Evolutionary conservation across 169 alveolate genomes (phyloP), one percentile per base, ranked within the genome.

Genomic region (Plasmodium sp.): DNA sequence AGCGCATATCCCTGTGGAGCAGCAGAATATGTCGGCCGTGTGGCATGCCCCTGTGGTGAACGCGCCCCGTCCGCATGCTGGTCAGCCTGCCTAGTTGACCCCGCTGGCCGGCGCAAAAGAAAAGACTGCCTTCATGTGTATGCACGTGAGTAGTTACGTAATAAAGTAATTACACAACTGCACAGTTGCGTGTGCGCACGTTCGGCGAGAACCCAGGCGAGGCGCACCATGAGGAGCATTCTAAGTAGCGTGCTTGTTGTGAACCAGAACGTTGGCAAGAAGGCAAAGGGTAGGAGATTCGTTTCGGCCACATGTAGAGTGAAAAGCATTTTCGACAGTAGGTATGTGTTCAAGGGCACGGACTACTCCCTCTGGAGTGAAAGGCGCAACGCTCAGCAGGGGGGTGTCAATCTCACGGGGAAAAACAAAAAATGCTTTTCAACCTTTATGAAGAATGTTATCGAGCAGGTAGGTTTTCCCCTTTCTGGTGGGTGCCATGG

Each of bases 371-470:
- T 74, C 54, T 39, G 48, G 41, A 81, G 67, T 33, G 62, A 12
- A 3, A 33, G 56, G 39, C 5, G 80, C 16, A 16, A 16, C 31
- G 31, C 31, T 18, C 43, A 51, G 16, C 62, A n/a, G 79, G 16
- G 82, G 31, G 1, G 56, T 36, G 33, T 48, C 22, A 16, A 71
- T 31, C 81, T 27, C 16, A 16, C 81, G 22, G 48, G n/a, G 45
- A 18, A 72, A 31, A 82, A 33, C 41, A 43, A 73, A 58, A 73
- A 82, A 27, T 51, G 92, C 67, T 96, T 96, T 34, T 96, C 96
- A 6, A 94, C 97, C 54, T 96, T 96, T 75, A 88, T 96, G 96
- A 95, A 95, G 79, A 92, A 96, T 41, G 97, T 96, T 27, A 95
- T 96, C 22, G 96, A 95, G 14, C 98, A 96, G 93, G 93, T 85